Evolutionary conservation across 2,329 filamentous ascomycete species (phyloP).

Genomic region (Orbilia javanica): DNA sequence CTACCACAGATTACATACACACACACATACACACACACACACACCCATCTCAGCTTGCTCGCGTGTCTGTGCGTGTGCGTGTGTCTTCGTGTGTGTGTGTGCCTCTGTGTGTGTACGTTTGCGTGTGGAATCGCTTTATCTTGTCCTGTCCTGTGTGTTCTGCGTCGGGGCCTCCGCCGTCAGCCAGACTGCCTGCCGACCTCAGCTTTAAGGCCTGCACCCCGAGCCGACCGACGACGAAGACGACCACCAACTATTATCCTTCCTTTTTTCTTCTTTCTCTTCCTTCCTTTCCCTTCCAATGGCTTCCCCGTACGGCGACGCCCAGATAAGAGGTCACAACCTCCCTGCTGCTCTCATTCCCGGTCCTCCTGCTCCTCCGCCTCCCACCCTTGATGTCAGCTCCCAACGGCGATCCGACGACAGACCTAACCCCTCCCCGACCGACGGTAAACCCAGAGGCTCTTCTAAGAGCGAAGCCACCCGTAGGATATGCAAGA

Average conservation of each 20-base stretch:
- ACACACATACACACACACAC: constrained; percentile 7
- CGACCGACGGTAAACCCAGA: constrained; percentile 54
- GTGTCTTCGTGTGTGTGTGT: not conserved
- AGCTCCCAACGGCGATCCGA: constrained; percentile 44
- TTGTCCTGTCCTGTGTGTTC: not conserved
- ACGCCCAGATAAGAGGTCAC: constrained; percentile 49
- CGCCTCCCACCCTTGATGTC: constrained; percentile 25
- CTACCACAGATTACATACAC: no score
- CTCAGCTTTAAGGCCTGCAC: not conserved
- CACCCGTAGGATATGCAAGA: constrained; percentile 76
- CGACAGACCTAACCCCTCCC: constrained; percentile 44
- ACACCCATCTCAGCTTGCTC: constrained; percentile 15
- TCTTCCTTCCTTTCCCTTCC: constrained; percentile 5
- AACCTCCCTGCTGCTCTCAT: constrained; percentile 39
- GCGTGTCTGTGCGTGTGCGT: not conserved
- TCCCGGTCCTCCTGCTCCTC: constrained; percentile 20
- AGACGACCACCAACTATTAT: not conserved
- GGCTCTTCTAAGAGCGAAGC: constrained; percentile 44
- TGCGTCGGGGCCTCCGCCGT: not conserved
- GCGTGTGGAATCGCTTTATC: not conserved
- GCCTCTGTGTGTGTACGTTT: no score
- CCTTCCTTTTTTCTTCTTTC: not conserved
- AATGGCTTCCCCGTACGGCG: constrained; percentile 58
- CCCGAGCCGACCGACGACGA: constrained; percentile 7
- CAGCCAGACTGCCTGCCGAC: not conserved